Base-by-base conservation (phyloP, 129 eudicot species). In the Dittrichia graveolens region DNA sequence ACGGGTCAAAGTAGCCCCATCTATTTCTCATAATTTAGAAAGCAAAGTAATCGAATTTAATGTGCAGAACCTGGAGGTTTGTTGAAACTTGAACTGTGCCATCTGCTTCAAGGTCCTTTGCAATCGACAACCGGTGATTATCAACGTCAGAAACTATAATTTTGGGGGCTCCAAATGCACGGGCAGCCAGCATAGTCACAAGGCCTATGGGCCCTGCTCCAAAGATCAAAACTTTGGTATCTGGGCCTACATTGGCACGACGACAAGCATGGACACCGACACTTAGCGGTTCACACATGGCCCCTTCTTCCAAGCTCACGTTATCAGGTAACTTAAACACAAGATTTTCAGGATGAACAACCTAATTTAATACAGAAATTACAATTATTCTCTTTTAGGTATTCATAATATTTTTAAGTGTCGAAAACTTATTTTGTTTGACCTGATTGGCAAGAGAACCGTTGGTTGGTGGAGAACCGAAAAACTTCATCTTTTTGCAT, bases 271-370 rank as follows among this genome's bases (percentile, higher is more conserved):
- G 83, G 39, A 85, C 76, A 4, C 83, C 87, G 5, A 80, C 87
- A 31, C 85, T 85, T 10, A 82, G 67, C 39, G 90, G 87, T 47
- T 85, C 85, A 58, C 87, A 85, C 85, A 85, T 80, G 47, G 81
- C 90, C 53, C 90, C 90, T 85, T 85, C 87, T 74, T 85, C 90
- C 80, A 85, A 47, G 54, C 85, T 82, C 66, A 82, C 85, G 40
- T 77, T 77, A 41, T 82, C 81, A 12, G 87, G 90, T 53, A 85
- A 69, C 61, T 82, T 85, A 42, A 79, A 85, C 44, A 85, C 84
- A 41, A 82, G 75, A 54, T 66, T 56, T 72, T 76, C 87, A 68
- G 85, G 90, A 77, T 82, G 87, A 69, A 82, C 81, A 42, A 85
- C 82, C 90, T 85, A 59, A 16, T 61, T 54, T 9, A 72, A 15